Percentiles rank a stretch among this genome's conserved stretches.
phyloP scores from a whole-genome alignment of 306 rosid genomes.

The Dryas drummondii region DNA sequence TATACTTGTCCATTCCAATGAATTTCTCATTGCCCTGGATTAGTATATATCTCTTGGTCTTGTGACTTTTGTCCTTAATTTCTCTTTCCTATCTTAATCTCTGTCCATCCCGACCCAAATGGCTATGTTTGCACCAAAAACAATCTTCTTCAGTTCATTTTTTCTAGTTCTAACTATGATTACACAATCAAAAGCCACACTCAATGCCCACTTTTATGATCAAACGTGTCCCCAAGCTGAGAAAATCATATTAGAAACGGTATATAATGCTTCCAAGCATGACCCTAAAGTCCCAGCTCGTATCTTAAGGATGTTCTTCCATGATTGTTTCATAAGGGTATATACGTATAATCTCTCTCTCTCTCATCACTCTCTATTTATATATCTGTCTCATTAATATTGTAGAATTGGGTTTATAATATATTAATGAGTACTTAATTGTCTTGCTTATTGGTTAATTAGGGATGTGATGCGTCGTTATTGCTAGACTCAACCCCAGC shows the following conservation, averaged over 20 bases:
- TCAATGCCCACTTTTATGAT: slow-evolving; percentile 43
- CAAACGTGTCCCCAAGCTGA: slow-evolving; percentile 60
- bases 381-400: background rate
- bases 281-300: slow-evolving; percentile 75
- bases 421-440: background rate
- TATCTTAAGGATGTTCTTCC: slow-evolving; percentile 72
- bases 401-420: background rate
- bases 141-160: slow-evolving; percentile 8
- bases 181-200: slow-evolving; percentile 38
- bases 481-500: slow-evolving; percentile 54
- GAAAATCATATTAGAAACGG: slow-evolving; percentile 53
- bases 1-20: slow-evolving; percentile 20
- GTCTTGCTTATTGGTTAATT: background rate
- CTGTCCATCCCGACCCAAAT: slow-evolving; percentile 21
- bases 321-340: slow-evolving; percentile 82
- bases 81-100: too few species aligned
- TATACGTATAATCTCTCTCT: slow-evolving; percentile 26
- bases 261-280: slow-evolving; percentile 48
- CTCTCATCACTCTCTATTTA: background rate
- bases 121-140: slow-evolving; percentile 36
- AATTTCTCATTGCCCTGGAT: slow-evolving; percentile 25
- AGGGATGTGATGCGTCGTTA: slow-evolving; percentile 80
- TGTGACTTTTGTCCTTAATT: background rate
- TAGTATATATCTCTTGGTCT: background rate
- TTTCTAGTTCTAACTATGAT: slow-evolving; percentile 27